Conservation (phyloP, 768 basidiomycete species). For the Russula compacta region DNA sequence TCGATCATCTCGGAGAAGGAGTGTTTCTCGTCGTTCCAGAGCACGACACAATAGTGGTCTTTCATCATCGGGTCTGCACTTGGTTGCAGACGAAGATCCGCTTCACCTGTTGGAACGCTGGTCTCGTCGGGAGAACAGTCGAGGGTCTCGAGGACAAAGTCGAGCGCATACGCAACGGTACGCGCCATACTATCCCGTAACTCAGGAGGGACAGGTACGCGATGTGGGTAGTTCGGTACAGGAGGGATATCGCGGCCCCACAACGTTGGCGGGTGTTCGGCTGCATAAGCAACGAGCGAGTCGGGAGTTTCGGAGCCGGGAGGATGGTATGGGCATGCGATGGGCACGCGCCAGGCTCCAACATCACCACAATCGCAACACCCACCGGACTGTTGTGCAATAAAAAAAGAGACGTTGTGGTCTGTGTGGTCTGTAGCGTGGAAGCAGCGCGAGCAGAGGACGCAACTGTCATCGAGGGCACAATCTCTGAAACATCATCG, state of each 20-base stretch:
- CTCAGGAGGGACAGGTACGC: constrained; percentile 49
- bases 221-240: constrained; percentile 50
- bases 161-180: constrained; percentile 68
- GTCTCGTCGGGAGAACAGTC: constrained; percentile 78
- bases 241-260: constrained; percentile 45
- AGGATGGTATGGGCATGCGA: constrained; percentile 72
- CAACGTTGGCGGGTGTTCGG: constrained; percentile 16
- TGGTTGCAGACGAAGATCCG: constrained; percentile 62
- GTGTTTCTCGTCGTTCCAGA: constrained; percentile 99
- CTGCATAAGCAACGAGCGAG: constrained; percentile 25
- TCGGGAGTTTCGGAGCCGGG: constrained; percentile 30
- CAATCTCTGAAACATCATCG: constrained; percentile 57
- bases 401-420: constrained; percentile 91
- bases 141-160: constrained; percentile 76
- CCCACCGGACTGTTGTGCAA: constrained; percentile 84
- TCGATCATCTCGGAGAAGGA: constrained; percentile 81
- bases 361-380: constrained; percentile 94
- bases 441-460: constrained; percentile 86
- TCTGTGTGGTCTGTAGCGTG: constrained; percentile 75
- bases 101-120: constrained; percentile 52
- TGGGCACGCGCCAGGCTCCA: constrained; percentile 70
- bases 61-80: constrained; percentile 72
- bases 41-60: constrained; percentile 69
- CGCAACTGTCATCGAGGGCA: constrained; percentile 80
- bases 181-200: constrained; percentile 65